Evolutionary conservation across 306 rosid species (phyloP), one percentile per base, ranked within the genome.

Genomic region (Acacia crassicarpa): DNA sequence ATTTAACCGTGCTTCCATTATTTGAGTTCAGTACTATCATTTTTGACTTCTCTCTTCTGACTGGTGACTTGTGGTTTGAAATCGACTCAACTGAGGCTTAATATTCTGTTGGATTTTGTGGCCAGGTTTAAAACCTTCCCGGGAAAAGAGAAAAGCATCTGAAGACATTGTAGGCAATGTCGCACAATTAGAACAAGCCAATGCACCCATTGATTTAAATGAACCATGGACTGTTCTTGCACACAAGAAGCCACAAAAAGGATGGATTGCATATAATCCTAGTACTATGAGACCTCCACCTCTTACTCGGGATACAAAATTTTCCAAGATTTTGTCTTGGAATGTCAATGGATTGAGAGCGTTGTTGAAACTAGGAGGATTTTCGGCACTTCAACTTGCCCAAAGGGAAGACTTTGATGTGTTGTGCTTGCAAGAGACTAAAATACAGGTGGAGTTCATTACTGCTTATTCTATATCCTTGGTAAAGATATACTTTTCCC

Each of bases 301-400:
- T 20, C 92, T 91, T 79, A 32, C 88, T 40, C 84, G 62, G 78
- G 97, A 91, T 82, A 85, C 94, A 77, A 85, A 93, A 66, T 87
- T 44, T 83, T 68, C 91, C 85, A 95, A 93, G 88, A 84, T 95
- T 83, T 80, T 93, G 86, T 93, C 98, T 43, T 95, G 99, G 99
- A 95, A 95, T 85, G 98, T 93, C 77, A 95, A 95, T 85, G 99
- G 99, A 81, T 88, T 93, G 86, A 90, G 94, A 87, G 95, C 99
- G 30, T 89, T 95, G 81, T 86, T 95, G 67, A 93, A 93, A 87
- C 79, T 84, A 71, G 89, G 86, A 82, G 96, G 94, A 80, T 93
- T 91, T 83, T 93, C 98, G 19, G 95, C 94, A 17, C 83, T 86
- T 83, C 87, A 91, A 83, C 97, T 95, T 17, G 90, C 97, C 43